Percentiles rank a stretch among this genome's conserved stretches.
Conservation (phyloP, 2,329 filamentous ascomycete species). For the Periconia sp. region DNA sequence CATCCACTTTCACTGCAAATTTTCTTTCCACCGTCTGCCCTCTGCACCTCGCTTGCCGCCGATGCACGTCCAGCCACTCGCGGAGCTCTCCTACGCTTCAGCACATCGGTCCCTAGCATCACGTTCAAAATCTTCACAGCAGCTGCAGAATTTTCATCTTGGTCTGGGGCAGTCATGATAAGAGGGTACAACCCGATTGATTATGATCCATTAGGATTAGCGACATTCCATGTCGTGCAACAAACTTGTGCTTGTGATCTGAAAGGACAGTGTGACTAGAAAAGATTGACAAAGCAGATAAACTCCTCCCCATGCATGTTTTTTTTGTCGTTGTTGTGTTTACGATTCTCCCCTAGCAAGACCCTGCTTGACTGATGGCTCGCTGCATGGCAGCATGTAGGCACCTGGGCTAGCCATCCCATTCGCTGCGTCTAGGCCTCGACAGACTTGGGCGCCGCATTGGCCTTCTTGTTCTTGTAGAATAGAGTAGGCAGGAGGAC, state of each 20-base stretch:
- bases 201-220: constrained; percentile 35
- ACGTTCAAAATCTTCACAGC: neutral
- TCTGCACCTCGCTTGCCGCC: constrained; percentile 16
- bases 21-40: constrained; percentile 13
- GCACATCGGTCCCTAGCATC: constrained; percentile 1
- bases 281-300: constrained; percentile 6
- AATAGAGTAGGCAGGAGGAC: constrained; percentile 55
- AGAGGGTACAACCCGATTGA: constrained; percentile 3
- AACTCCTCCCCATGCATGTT: constrained; percentile 16
- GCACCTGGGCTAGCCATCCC: neutral
- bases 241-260: constrained; percentile 16
- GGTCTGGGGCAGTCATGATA: constrained; percentile 2
- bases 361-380: constrained; percentile 26
- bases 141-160: constrained; percentile 12
- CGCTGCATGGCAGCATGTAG: constrained; percentile 10
- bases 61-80: constrained; percentile 6
- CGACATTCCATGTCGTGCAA: constrained; percentile 42
- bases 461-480: constrained; percentile 57
- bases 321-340: constrained; percentile 11
- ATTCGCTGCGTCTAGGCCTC: constrained; percentile 28
- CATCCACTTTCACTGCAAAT: constrained; percentile 7
- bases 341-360: constrained; percentile 14
- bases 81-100: neutral
- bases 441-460: constrained; percentile 41
- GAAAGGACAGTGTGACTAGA: constrained; percentile 4